Conservation (phyloP, 257 asterid genomes). For the Fraxinus excelsior region DNA sequence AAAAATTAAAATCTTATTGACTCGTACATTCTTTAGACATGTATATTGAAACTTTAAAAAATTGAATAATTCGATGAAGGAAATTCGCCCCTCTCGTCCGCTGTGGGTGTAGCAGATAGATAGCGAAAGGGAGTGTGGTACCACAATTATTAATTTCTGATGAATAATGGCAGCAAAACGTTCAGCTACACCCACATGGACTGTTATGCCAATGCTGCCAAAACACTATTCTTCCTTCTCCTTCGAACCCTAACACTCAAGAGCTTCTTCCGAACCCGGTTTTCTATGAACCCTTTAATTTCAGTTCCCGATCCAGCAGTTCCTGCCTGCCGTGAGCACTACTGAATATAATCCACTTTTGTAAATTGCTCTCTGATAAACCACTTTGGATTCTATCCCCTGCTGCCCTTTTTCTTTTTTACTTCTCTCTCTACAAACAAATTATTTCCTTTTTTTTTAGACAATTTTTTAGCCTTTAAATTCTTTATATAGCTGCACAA, state of each 20-base stretch:
- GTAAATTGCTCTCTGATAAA: slow-evolving; percentile 7
- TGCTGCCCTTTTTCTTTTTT: slow-evolving; percentile 20
- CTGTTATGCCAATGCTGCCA: slow-evolving; percentile 38
- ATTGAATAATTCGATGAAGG: not conserved
- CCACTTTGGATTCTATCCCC: slow-evolving; percentile 25
- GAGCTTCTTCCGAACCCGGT: slow-evolving; percentile 19
- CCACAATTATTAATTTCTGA: slow-evolving; percentile 32
- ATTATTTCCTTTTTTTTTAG: slow-evolving; percentile 1
- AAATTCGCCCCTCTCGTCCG: slow-evolving; percentile 53
- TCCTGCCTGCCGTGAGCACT: slow-evolving; percentile 18
- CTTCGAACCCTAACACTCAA: slow-evolving; percentile 35
- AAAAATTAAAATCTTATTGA: too few species aligned
- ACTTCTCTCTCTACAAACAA: slow-evolving; percentile 22
- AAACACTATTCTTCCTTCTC: slow-evolving; percentile 22
- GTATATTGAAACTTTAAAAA: too few species aligned
- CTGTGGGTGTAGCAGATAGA: slow-evolving; percentile 36
- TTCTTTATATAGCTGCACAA: slow-evolving; percentile 40
- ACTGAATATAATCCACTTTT: slow-evolving; percentile 9
- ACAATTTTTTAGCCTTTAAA: slow-evolving; percentile 19
- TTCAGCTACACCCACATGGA: not conserved
- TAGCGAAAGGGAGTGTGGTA: slow-evolving; percentile 46
- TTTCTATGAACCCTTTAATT: slow-evolving; percentile 14
- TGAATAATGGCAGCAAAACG: slow-evolving; percentile 31
- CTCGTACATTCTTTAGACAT: too few species aligned
- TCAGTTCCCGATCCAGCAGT: slow-evolving; percentile 12